Evolutionary conservation across 495 filamentous ascomycete genomes (phyloP).

Genomic region (Delitschia confertaspora): DNA sequence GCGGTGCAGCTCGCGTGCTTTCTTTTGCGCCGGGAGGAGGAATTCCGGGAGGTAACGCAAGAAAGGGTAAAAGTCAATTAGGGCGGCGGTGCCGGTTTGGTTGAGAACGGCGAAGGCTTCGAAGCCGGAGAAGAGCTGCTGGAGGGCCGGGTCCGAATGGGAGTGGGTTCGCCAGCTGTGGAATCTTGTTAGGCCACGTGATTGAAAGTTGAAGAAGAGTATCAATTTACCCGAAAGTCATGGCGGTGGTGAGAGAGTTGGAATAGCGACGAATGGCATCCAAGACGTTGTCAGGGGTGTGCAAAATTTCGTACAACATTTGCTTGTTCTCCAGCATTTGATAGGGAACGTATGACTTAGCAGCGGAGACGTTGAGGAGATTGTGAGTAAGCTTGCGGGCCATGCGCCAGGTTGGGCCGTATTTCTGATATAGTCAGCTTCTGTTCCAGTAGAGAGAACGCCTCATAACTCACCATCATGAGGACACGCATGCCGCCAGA

Average conservation of each 20-base stretch:
- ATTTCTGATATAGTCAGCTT: conserved; percentile 28
- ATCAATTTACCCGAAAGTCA: conserved; percentile 50
- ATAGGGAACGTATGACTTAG: conserved; percentile 39
- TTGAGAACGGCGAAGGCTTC: conserved; percentile 39
- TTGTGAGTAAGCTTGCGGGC: conserved; percentile 39
- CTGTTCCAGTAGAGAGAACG: conserved; percentile 16
- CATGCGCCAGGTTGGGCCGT: conserved; percentile 32
- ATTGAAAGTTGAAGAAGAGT: no score
- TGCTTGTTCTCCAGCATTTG: conserved; percentile 44
- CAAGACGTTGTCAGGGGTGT: conserved; percentile 33
- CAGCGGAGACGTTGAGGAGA: conserved; percentile 36
- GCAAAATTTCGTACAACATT: conserved; percentile 40
- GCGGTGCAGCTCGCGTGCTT: conserved; percentile 28
- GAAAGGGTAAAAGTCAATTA: conserved; percentile 41
- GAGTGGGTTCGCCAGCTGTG: no score
- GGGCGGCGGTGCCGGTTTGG: conserved; percentile 36
- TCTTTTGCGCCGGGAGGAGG: conserved; percentile 31
- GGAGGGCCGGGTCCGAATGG: no score
- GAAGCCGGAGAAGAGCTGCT: no score
- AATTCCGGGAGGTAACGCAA: conserved; percentile 38
- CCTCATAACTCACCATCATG: conserved; percentile 16
- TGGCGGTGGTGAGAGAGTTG: conserved; percentile 45
- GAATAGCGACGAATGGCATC: conserved; percentile 46
- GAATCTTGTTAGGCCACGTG: no score
- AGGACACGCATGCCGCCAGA: neutral